phyloP scores from a whole-genome alignment of 1,284 basidiomycete genomes.

The Sporisorium sorghi region DNA sequence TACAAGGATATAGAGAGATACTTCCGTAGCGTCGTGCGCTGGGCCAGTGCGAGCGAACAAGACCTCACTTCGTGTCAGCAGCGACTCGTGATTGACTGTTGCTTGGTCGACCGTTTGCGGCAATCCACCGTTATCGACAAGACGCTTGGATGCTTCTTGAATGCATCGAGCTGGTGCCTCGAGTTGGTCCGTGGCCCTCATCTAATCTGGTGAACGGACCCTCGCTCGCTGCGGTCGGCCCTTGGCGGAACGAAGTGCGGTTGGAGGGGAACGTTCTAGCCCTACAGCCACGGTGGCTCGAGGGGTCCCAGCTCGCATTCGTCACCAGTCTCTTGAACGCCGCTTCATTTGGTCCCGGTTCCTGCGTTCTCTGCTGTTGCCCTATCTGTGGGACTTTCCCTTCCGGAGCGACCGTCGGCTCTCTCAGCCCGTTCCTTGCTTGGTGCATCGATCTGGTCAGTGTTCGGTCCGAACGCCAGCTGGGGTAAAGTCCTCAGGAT shows the following conservation, averaged over 20 bases:
- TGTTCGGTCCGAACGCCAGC: background rate
- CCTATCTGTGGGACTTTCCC: background rate
- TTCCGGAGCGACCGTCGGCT: too few species aligned
- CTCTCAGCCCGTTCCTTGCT: too few species aligned
- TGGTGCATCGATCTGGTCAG: background rate
- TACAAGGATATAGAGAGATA: too few species aligned
- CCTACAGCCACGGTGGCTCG: background rate
- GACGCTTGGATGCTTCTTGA: too few species aligned
- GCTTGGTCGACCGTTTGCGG: too few species aligned
- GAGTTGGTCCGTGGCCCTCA: background rate
- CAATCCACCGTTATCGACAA: too few species aligned
- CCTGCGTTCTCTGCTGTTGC: background rate
- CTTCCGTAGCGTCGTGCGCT: too few species aligned
- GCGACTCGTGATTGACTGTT: too few species aligned
- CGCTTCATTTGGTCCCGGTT: background rate
- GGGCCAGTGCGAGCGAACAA: too few species aligned
- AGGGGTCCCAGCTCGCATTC: background rate
- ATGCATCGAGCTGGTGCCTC: too few species aligned
- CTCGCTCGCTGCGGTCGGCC: background rate
- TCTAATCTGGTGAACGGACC: conserved; percentile 1
- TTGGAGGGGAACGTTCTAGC: background rate
- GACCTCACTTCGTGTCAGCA: too few species aligned
- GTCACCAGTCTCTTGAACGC: background rate
- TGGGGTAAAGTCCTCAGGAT: background rate
- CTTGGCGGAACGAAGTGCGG: background rate